phyloP scores from a whole-genome alignment of 2,329 filamentous ascomycete species.

The Fulvia fulva region DNA sequence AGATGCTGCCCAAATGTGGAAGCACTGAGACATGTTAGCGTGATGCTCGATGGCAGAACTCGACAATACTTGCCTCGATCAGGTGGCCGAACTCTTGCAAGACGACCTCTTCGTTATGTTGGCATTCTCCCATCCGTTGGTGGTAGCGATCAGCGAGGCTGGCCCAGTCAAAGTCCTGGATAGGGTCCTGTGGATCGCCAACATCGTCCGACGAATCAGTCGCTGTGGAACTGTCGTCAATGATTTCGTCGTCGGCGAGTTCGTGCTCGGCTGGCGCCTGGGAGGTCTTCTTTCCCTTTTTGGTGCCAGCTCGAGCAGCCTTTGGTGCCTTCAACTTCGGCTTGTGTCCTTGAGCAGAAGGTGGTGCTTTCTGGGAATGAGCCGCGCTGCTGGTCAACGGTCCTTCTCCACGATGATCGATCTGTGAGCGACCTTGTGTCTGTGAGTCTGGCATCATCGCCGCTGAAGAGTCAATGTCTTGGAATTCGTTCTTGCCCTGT shows the following conservation, averaged over 20 bases:
- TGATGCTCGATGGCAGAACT: background rate
- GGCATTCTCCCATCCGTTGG: conserved; percentile 59
- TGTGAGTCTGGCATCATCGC: background rate
- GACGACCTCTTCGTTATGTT: conserved; percentile 57
- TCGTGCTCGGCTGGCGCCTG: conserved; percentile 1
- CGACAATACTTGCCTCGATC: conserved; percentile 52
- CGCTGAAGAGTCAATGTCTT: conserved; percentile 3
- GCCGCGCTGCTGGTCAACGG: background rate
- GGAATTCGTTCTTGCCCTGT: conserved; percentile 2
- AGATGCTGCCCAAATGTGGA: conserved; percentile 72
- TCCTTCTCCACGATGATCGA: background rate
- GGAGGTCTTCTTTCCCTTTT: background rate
- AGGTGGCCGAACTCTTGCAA: conserved; percentile 39
- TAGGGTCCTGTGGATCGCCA: conserved; percentile 26
- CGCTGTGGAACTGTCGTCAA: conserved; percentile 16
- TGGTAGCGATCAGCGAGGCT: conserved; percentile 69
- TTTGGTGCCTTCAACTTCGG: background rate
- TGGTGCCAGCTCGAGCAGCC: background rate
- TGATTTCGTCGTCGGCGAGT: background rate
- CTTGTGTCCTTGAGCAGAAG: background rate
- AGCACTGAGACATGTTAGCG: conserved; percentile 56
- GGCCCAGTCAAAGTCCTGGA: conserved; percentile 69
- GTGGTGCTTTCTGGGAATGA: background rate
- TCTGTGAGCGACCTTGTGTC: background rate
- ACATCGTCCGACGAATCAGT: conserved; percentile 19